Conservation (phyloP, 352 stramenopile species). For the Phytophthora pluvialis region DNA sequence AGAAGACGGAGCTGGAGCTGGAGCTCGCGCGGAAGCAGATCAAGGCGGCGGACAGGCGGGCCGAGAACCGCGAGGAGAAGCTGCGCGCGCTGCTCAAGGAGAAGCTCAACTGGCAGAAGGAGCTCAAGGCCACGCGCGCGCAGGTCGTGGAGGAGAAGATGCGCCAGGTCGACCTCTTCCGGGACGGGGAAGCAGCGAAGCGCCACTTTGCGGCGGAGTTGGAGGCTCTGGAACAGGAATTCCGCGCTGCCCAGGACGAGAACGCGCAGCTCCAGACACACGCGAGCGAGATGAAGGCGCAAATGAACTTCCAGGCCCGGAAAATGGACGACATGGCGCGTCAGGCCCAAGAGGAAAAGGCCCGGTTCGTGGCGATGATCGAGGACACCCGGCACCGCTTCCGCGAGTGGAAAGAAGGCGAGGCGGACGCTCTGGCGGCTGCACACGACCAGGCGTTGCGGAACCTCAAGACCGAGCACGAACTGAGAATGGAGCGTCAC, state of each 20-base stretch:
- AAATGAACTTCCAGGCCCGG: slow-evolving; percentile 49
- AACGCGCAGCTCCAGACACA: slow-evolving; percentile 51
- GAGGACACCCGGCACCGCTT: slow-evolving; percentile 64
- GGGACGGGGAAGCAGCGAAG: slow-evolving; percentile 59
- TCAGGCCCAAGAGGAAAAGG: slow-evolving; percentile 64
- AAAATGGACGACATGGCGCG: slow-evolving; percentile 56
- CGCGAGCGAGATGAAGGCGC: slow-evolving; percentile 46
- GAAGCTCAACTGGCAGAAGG: slow-evolving; percentile 74
- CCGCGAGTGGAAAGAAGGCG: slow-evolving; percentile 70
- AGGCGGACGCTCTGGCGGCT: slow-evolving; percentile 42
- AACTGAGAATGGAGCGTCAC: slow-evolving; percentile 68
- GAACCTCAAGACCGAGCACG: slow-evolving; percentile 65
- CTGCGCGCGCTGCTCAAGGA: slow-evolving; percentile 65
- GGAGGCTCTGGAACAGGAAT: slow-evolving; percentile 39
- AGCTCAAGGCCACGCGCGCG: slow-evolving; percentile 60
- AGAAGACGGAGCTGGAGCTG: slow-evolving; percentile 52
- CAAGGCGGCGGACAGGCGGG: slow-evolving; percentile 59
- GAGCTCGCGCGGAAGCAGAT: slow-evolving; percentile 66
- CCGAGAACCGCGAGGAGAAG: slow-evolving; percentile 71
- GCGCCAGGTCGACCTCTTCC: slow-evolving; percentile 68
- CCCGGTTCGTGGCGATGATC: slow-evolving; percentile 57
- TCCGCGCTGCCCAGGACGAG: slow-evolving; percentile 47
- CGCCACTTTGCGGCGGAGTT: slow-evolving; percentile 48
- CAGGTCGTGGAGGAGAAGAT: slow-evolving; percentile 80
- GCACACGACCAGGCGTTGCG: slow-evolving; percentile 57